Base-by-base conservation (phyloP, 164 flowering plant genomes). In the Amborella trichopoda region DNA sequence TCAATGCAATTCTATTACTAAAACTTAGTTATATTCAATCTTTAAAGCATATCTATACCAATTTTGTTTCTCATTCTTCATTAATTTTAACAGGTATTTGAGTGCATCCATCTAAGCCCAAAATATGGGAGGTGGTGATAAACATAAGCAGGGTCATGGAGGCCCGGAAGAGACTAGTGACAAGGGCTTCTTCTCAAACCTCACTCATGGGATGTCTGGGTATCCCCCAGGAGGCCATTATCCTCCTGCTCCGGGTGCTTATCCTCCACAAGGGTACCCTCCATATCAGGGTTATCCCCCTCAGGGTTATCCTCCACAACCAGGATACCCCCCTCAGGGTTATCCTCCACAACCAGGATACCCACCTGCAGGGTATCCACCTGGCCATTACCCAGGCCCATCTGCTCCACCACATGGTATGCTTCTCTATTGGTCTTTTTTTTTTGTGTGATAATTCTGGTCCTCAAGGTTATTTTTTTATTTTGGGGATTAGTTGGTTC, bases 41-140 rank as follows among this genome's bases (percentile, higher is more conserved):
- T n/a, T n/a, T n/a, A n/a, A n/a, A n/a, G n/a, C n/a, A 30, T 14
- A 30, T 8, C 34, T 30, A 30, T 30, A 14, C 34, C 34, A 30
- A 14, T 9, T 30, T 14, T 14, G 0, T 30, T 30, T 9, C 14
- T 30, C 14, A 9, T 14, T 0, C 34, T 30, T 9, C 34, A 30
- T 8, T 14, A 30, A 30, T 8, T 30, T 30, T 30, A 30, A 30
- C 34, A 30, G 34, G 11, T 30, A 9, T 8, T 30, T 30, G 34
- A 14, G 9, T 30, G 14, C 14, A 14, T 30, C 34, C 9, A 30
- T 30, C 14, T n/a, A n/a, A n/a, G n/a, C n/a, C n/a, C n/a, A n/a
- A 28, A 56, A 12, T 49, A 75, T 72, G 80, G 80, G 80, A 34
- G 77, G 76, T 21, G 80, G 80, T 38, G n/a, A n/a, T n/a, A 70